phyloP scores from a whole-genome alignment of 768 basidiomycete species.

The Psilocybe sp. region DNA sequence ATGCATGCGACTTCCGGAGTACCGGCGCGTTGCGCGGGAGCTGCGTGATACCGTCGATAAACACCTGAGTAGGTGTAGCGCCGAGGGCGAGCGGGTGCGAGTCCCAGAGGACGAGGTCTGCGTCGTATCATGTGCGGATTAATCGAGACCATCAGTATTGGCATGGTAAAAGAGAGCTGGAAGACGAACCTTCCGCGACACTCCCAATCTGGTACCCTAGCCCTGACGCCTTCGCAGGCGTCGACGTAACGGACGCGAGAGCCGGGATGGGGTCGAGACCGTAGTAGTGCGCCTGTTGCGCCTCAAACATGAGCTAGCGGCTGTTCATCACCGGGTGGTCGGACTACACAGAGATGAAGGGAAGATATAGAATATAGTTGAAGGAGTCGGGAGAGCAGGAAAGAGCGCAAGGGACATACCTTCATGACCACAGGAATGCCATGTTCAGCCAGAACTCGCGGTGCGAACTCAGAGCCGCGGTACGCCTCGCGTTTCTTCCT shows the following conservation, averaged over 20 bases:
- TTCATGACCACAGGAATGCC: slow-evolving; percentile 74
- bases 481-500: no score
- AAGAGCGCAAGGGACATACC: slow-evolving; percentile 25
- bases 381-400: no score
- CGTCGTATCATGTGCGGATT: slow-evolving; percentile 58
- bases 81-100: slow-evolving; percentile 77
- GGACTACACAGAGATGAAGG: slow-evolving; percentile 26
- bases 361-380: background rate
- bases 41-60: slow-evolving; percentile 82
- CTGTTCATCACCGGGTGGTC: slow-evolving; percentile 61
- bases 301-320: slow-evolving; percentile 68
- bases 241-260: slow-evolving; percentile 59
- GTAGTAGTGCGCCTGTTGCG: slow-evolving; percentile 66
- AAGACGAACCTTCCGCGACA: slow-evolving; percentile 44
- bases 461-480: slow-evolving; percentile 43
- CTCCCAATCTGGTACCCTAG: slow-evolving; percentile 66
- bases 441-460: slow-evolving; percentile 63
- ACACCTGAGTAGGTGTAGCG: slow-evolving; percentile 79
- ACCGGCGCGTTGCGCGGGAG: slow-evolving; percentile 27
- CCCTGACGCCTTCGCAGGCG: slow-evolving; percentile 62
- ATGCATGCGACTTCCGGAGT: slow-evolving; percentile 39
- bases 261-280: slow-evolving; percentile 59
- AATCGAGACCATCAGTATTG: background rate
- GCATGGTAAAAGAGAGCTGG: background rate
- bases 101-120: slow-evolving; percentile 68